phyloP scores from a whole-genome alignment of 257 asterid genomes.

The Buddleja alternifolia region DNA sequence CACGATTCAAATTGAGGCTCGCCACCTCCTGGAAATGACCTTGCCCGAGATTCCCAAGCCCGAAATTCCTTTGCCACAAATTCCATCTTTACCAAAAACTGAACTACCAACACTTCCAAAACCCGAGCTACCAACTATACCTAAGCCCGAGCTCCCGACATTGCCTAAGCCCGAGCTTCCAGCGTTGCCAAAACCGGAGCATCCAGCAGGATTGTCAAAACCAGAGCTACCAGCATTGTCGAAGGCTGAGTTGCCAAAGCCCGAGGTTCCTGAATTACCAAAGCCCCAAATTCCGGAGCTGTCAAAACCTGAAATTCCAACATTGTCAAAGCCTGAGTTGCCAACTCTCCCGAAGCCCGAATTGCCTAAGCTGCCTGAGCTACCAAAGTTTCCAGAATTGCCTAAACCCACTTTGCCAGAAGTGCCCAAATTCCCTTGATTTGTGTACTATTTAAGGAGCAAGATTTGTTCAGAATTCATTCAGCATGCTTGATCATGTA shows the following conservation, averaged over 20 bases:
- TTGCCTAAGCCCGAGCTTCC: conserved; percentile 26
- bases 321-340: conserved; percentile 19
- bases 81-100: conserved; percentile 16
- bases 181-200: conserved; percentile 7
- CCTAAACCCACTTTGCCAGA: conserved; percentile 35
- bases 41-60: conserved; percentile 18
- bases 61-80: conserved; percentile 6
- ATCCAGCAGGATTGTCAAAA: conserved; percentile 5
- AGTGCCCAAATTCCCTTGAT: conserved; percentile 30
- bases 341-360: conserved; percentile 34
- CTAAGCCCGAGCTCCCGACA: conserved; percentile 10
- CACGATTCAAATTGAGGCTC: conserved; percentile 7
- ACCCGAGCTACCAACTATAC: conserved; percentile 16
- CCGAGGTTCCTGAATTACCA: conserved; percentile 20
- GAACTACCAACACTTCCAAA: conserved; percentile 19
- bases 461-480: no score
- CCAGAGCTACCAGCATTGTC: conserved; percentile 4
- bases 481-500: no score
- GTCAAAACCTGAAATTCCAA: conserved; percentile 23
- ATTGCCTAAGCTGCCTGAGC: conserved; percentile 30
- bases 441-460: conserved; percentile 3
- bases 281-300: conserved; percentile 24
- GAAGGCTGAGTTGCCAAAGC: conserved; percentile 5
- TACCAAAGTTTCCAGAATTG: conserved; percentile 40
- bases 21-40: conserved; percentile 21